Percentiles rank a stretch among this genome's conserved stretches.
Evolutionary conservation across 768 basidiomycete genomes (phyloP).

Genomic region (Tricholoma sp.): DNA sequence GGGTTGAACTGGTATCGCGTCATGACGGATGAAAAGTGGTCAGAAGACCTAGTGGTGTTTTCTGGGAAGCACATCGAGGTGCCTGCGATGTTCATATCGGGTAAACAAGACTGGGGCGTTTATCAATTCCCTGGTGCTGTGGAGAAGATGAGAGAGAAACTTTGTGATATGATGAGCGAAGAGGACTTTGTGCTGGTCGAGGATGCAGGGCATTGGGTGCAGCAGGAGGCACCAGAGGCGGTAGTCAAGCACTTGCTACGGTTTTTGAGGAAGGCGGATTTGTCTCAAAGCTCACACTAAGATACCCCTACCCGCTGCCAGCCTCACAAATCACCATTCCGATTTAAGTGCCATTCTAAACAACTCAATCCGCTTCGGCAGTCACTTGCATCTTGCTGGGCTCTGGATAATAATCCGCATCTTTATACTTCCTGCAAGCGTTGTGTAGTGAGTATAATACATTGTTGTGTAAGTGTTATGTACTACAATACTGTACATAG

Average conservation of each 20-base stretch:
- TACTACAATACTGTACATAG: background rate
- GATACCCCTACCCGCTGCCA: background rate
- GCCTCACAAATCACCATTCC: background rate
- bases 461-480: background rate
- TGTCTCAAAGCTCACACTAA: background rate
- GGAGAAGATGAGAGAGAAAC: conserved; percentile 37
- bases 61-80: conserved; percentile 40
- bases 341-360: background rate
- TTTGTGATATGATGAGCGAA: conserved; percentile 30
- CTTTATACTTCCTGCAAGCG: no score
- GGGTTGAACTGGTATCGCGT: conserved; percentile 54
- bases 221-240: conserved; percentile 46
- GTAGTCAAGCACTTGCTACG: conserved; percentile 35
- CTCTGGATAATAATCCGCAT: no score
- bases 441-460: background rate
- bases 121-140: conserved; percentile 47
- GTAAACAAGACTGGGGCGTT: conserved; percentile 57
- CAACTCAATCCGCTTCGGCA: background rate
- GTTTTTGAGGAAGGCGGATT: conserved; percentile 29
- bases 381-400: background rate
- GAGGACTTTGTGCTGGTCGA: conserved; percentile 48
- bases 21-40: conserved; percentile 27
- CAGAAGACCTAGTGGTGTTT: conserved; percentile 40
- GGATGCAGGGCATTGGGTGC: conserved; percentile 62
- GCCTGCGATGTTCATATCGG: conserved; percentile 55